These are phyloP conservation scores for Gossypium anomalum DNA, from an alignment of 345 rosid genomes.

Conservation along the genomic window DNA sequence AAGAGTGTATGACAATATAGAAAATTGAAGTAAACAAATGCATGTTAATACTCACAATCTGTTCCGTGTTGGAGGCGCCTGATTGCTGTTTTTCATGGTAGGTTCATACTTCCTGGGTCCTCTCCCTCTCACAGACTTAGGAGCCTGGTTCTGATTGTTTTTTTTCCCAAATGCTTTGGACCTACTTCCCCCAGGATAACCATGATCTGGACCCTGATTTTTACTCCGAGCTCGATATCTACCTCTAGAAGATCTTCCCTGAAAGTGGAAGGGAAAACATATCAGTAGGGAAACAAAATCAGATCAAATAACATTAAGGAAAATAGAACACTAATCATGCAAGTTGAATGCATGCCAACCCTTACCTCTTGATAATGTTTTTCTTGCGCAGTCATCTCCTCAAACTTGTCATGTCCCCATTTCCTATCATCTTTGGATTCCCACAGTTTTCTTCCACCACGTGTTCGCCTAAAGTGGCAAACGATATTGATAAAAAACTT, in stretches of 20 bases:
- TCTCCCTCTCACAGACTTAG: conserved; percentile 69
- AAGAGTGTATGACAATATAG: neutral
- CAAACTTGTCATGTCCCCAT: conserved; percentile 98
- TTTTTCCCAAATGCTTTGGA: conserved; percentile 42
- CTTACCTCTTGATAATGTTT: conserved; percentile 57
- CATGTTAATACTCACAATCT: conserved; percentile 43
- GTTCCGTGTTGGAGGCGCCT: conserved; percentile 41
- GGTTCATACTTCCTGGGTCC: conserved; percentile 67
- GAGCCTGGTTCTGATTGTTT: conserved; percentile 48
- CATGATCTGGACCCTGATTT: conserved; percentile 51
- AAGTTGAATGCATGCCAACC: neutral
- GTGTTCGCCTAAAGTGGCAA: conserved; percentile 53
- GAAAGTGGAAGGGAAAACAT: conserved; percentile 19
- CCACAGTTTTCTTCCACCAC: conserved; percentile 79
- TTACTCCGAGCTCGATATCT: conserved; percentile 56
- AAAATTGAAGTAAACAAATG: neutral
- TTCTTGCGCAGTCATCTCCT: conserved; percentile 65
- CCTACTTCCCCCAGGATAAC: conserved; percentile 47
- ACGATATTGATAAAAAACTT: neutral
- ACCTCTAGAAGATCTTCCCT: conserved; percentile 69
- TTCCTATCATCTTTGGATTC: conserved; percentile 84
- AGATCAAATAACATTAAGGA: neutral
- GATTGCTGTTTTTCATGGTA: conserved; percentile 41
- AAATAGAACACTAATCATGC: conserved; percentile 6
- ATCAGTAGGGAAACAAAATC: conserved; percentile 9